These are phyloP conservation scores for Kandelia obovata DNA, from an alignment of 345 rosid genomes.

Conservation along the genomic window DNA sequence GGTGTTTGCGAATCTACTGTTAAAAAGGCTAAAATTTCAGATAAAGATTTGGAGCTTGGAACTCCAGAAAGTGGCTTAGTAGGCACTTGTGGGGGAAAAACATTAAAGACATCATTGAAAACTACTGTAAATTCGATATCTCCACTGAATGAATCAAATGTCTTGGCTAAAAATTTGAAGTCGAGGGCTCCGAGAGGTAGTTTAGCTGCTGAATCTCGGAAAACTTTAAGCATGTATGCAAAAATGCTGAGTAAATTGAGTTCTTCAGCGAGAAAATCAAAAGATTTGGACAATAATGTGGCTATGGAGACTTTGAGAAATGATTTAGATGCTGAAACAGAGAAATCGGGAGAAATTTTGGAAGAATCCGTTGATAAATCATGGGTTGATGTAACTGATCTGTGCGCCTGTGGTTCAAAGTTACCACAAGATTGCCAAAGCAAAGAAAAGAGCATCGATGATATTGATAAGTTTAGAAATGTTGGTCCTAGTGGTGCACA, in stretches of 20 bases:
- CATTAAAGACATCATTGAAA: slow-evolving; percentile 15
- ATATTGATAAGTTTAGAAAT: slow-evolving; percentile 26
- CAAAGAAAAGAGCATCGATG: slow-evolving; percentile 14
- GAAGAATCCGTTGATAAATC: slow-evolving; percentile 1
- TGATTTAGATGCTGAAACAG: neutral
- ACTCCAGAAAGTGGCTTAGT: slow-evolving; percentile 6
- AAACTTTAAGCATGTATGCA: neutral
- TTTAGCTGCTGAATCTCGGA: neutral
- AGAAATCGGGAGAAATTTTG: neutral
- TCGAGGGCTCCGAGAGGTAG: neutral
- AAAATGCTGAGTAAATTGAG: neutral
- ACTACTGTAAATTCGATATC: slow-evolving; percentile 23
- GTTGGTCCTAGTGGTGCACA: slow-evolving; percentile 7
- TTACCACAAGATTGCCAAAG: slow-evolving; percentile 11
- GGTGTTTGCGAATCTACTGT: slow-evolving; percentile 6
- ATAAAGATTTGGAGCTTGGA: slow-evolving; percentile 4
- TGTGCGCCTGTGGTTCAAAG: neutral
- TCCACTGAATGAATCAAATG: neutral
- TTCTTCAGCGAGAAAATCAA: slow-evolving; percentile 1
- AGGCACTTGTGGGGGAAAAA: neutral
- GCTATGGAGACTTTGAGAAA: neutral
- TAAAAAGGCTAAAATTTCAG: slow-evolving; percentile 19
- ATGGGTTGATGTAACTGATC: neutral
- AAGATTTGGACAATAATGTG: neutral
- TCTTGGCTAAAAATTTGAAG: neutral